phyloP scores from a whole-genome alignment of 768 basidiomycete genomes.

The Lentinula edodes region DNA sequence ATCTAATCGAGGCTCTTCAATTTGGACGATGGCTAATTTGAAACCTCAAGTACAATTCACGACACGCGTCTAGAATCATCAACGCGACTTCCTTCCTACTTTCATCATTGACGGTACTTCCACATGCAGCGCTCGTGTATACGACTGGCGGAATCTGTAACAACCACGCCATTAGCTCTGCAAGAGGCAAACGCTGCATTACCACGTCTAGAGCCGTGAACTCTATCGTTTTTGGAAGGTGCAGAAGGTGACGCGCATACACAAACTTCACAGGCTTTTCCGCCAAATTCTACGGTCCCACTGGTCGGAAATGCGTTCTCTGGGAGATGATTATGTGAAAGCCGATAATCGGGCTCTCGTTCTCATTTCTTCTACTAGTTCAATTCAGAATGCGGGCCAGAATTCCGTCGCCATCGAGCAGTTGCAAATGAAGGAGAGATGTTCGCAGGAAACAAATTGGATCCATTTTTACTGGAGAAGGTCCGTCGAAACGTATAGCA shows the following conservation, averaged over 20 bases:
- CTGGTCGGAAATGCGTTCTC: conserved; percentile 69
- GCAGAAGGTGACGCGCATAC: too few species aligned
- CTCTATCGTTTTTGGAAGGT: not conserved
- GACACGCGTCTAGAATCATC: too few species aligned
- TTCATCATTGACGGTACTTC: not conserved
- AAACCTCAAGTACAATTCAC: too few species aligned
- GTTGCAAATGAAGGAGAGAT: too few species aligned
- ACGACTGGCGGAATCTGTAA: conserved; percentile 51
- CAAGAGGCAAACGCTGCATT: conserved; percentile 60
- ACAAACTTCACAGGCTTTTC: conserved; percentile 50
- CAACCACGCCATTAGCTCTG: conserved; percentile 53
- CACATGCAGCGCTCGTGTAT: conserved; percentile 36
- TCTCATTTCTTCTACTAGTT: not conserved
- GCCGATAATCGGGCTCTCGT: conserved; percentile 37
- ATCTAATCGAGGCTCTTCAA: too few species aligned
- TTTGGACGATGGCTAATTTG: too few species aligned
- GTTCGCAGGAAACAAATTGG: too few species aligned
- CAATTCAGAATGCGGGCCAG: too few species aligned
- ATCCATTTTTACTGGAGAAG: not conserved
- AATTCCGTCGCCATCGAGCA: too few species aligned
- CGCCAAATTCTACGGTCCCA: conserved; percentile 80
- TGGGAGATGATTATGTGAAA: conserved; percentile 86
- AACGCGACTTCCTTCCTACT: not conserved
- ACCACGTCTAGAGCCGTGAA: conserved; percentile 80
- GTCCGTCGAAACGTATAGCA: not conserved